phyloP scores from a whole-genome alignment of 805 yeast genomes.

The Lipomyces kockii region DNA sequence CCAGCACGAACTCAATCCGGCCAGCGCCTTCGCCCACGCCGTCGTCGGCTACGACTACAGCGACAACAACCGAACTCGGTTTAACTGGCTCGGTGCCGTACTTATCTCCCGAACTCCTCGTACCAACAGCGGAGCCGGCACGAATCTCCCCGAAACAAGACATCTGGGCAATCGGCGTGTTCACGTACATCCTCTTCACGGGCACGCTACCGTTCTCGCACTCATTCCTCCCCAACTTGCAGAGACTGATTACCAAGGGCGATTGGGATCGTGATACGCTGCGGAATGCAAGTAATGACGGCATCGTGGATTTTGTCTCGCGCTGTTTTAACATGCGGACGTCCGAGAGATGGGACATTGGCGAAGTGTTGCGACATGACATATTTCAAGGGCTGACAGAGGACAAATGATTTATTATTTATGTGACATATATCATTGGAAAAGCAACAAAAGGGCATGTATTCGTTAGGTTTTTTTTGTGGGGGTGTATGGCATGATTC shows the following conservation, averaged over 20 bases:
- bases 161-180: conserved; percentile 89
- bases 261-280: conserved; percentile 58
- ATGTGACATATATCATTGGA: too few relatives aligned
- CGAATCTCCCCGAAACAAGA: conserved; percentile 56
- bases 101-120: conserved; percentile 84
- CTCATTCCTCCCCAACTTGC: conserved; percentile 76
- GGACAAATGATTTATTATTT: not conserved
- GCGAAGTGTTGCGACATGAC: conserved; percentile 43
- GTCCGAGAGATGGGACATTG: conserved; percentile 57
- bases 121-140: conserved; percentile 56
- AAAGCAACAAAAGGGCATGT: too few relatives aligned
- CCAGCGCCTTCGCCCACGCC: conserved; percentile 5
- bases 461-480: not conserved
- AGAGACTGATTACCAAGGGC: conserved; percentile 72
- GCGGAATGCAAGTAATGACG: conserved; percentile 31
- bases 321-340: conserved; percentile 62
- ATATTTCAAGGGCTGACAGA: conserved; percentile 17
- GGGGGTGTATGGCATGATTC: too few relatives aligned
- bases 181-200: conserved; percentile 70
- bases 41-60: conserved; percentile 12
- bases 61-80: conserved; percentile 27
- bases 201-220: conserved; percentile 85
- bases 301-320: conserved; percentile 48
- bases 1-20: not conserved
- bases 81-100: conserved; percentile 83